Conservation (phyloP, 1,284 basidiomycete species). For the Phellinidium pouzarii region DNA sequence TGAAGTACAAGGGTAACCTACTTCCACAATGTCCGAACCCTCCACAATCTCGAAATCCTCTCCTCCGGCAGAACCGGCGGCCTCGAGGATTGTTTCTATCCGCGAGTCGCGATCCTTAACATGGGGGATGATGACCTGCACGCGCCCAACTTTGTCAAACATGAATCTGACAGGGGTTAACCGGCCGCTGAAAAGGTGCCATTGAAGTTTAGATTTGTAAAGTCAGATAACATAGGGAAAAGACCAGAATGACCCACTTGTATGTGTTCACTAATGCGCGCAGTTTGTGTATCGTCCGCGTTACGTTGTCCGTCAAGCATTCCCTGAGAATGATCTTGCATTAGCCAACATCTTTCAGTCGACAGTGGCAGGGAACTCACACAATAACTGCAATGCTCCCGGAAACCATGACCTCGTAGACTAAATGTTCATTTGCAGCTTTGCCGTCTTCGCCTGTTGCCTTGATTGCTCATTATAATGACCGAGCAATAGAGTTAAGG, state of each 20-base stretch:
- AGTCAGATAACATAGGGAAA: too few relatives aligned
- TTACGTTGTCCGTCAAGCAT: slow-evolving; percentile 69
- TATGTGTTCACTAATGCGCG: slow-evolving; percentile 54
- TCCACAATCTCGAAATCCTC: slow-evolving; percentile 39
- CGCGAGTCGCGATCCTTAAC: slow-evolving; percentile 13
- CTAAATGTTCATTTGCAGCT: slow-evolving; percentile 39
- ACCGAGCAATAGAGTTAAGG: neutral
- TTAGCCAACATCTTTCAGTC: slow-evolving; percentile 21
- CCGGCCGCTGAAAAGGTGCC: slow-evolving; percentile 44
- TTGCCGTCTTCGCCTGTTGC: slow-evolving; percentile 45
- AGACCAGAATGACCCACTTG: slow-evolving; percentile 44
- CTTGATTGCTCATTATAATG: slow-evolving; percentile 28
- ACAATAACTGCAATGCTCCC: slow-evolving; percentile 70
- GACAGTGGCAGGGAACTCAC: slow-evolving; percentile 37
- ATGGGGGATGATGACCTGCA: slow-evolving; percentile 45
- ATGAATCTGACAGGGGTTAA: slow-evolving; percentile 71
- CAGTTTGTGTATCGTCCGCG: slow-evolving; percentile 61
- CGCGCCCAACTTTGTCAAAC: slow-evolving; percentile 64
- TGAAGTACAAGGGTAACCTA: slow-evolving; percentile 1
- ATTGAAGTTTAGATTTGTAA: too few relatives aligned
- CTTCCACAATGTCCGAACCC: slow-evolving; percentile 38
- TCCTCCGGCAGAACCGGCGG: slow-evolving; percentile 32
- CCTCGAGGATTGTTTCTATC: slow-evolving; percentile 31
- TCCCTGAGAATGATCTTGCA: slow-evolving; percentile 42
- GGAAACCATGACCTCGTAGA: slow-evolving; percentile 69